phyloP scores from a whole-genome alignment of 495 filamentous ascomycete species.

The Penicillium daleae region DNA sequence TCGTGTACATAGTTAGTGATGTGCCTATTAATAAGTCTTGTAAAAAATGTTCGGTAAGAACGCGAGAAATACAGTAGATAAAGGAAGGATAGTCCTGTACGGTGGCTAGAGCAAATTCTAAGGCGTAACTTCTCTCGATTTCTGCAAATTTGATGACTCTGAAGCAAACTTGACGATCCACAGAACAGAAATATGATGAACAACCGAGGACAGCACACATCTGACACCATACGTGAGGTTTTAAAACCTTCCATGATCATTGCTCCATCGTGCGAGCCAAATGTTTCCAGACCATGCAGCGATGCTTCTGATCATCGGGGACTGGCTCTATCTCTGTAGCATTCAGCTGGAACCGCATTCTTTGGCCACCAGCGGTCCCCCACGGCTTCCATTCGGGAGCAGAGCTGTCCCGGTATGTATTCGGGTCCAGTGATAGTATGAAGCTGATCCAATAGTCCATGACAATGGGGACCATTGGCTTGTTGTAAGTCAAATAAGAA shows the following conservation, averaged over 20 bases:
- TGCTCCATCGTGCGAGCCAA: background rate
- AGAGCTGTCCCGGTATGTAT: background rate
- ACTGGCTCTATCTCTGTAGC: conserved; percentile 57
- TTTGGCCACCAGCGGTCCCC: conserved; percentile 16
- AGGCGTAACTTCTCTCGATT: background rate
- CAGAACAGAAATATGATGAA: background rate
- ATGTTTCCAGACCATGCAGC: conserved; percentile 4
- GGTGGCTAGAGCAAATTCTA: background rate
- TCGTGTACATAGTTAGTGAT: too few species aligned
- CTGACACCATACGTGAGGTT: background rate
- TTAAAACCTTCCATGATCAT: background rate
- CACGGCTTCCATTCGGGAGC: conserved; percentile 47
- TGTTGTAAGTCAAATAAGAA: conserved; percentile 1
- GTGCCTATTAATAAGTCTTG: too few species aligned
- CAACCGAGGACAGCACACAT: background rate
- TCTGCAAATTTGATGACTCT: background rate
- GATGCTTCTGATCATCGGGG: conserved; percentile 30
- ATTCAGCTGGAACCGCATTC: conserved; percentile 51
- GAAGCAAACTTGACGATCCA: background rate
- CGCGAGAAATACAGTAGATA: too few species aligned
- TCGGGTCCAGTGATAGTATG: background rate
- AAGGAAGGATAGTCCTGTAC: too few species aligned
- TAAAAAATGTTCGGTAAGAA: too few species aligned
- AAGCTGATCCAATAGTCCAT: conserved; percentile 10
- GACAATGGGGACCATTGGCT: background rate